These are phyloP conservation scores for Diutina mesorugosa DNA, from an alignment of 1,139 yeast species.

Conservation along the genomic window DNA sequence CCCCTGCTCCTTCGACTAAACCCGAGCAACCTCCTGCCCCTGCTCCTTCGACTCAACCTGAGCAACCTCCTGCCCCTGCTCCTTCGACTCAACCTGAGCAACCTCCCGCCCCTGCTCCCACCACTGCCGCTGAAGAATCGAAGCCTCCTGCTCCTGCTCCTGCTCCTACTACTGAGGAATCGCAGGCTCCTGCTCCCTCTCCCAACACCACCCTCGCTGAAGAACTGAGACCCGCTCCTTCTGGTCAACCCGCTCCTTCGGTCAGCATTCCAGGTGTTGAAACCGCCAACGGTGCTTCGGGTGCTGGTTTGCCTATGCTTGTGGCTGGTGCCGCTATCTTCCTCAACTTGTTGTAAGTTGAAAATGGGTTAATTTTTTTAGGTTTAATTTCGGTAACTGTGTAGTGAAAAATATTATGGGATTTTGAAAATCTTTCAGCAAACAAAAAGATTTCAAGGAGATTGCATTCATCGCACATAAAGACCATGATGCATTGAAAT, in stretches of 20 bases:
- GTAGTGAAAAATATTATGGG: neutral
- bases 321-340: conserved; percentile 5
- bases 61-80: conserved; percentile 11
- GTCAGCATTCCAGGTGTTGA: neutral
- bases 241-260: neutral
- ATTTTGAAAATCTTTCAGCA: neutral
- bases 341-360: conserved; percentile 2
- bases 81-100: conserved; percentile 7
- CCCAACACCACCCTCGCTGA: neutral
- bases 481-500: too few species aligned
- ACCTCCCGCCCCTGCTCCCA: neutral
- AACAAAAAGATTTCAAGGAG: neutral
- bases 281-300: conserved; percentile 1
- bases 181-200: neutral
- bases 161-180: conserved; percentile 3
- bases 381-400: neutral
- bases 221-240: conserved; percentile 3
- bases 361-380: neutral
- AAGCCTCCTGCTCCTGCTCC: conserved; percentile 6
- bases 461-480: too few species aligned
- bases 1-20: conserved; percentile 6
- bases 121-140: conserved; percentile 4
- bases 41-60: neutral
- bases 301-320: conserved; percentile 3
- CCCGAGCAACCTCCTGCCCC: conserved; percentile 8